These are phyloP conservation scores for Cardamine chenopodiifolia DNA, from an alignment of 345 rosid genomes.

Conservation along the genomic window DNA sequence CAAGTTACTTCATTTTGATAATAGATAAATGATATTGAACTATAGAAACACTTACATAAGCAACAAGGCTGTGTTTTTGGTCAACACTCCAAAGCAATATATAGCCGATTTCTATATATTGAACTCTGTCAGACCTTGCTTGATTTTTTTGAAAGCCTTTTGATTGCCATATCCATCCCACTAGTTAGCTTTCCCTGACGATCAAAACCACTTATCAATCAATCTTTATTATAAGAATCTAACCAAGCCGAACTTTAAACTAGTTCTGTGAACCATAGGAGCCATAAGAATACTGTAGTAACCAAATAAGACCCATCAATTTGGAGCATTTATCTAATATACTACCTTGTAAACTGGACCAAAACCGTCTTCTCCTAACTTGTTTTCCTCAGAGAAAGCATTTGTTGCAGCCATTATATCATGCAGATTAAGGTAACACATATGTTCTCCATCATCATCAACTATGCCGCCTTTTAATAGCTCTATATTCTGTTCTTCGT, in stretches of 20 bases:
- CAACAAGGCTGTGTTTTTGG: neutral
- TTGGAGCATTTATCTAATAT: neutral
- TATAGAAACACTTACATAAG: neutral
- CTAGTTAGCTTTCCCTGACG: neutral
- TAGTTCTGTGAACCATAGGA: neutral
- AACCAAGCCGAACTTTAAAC: neutral
- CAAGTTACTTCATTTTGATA: neutral
- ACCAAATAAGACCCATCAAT: neutral
- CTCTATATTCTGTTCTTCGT: neutral
- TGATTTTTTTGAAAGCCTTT: neutral
- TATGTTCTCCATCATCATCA: neutral
- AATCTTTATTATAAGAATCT: neutral
- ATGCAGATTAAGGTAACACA: neutral
- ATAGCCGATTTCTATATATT: too few species aligned
- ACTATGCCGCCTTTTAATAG: neutral
- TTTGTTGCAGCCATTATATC: slow-evolving; percentile 2
- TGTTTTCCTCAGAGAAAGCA: neutral
- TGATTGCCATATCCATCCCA: neutral
- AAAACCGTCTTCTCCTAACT: slow-evolving; percentile 14
- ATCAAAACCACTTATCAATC: neutral
- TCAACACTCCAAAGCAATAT: too few species aligned
- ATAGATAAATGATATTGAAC: neutral
- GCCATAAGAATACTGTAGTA: neutral
- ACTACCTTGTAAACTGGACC: slow-evolving; percentile 6
- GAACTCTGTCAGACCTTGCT: too few species aligned